Evolutionary conservation across 2,329 filamentous ascomycete species (phyloP), one percentile per base, ranked within the genome.

Genomic region (Cladobotryum protrusum): DNA sequence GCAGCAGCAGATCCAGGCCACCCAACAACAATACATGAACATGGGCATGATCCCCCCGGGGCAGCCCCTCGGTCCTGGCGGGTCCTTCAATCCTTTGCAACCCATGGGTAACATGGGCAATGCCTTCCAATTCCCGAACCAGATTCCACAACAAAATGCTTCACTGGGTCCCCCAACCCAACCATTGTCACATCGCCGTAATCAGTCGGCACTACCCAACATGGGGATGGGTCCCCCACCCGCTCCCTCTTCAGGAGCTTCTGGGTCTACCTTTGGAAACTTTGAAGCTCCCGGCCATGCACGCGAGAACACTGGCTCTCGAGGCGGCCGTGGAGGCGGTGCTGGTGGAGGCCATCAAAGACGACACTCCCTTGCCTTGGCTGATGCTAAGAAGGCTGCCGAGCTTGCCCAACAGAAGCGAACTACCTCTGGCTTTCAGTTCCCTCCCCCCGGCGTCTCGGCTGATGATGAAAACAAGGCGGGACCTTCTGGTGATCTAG

Each of bases 341-440:
- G 76, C 83, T 54, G 84, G 79, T 52, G 80, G 83, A 61, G 92
- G 92, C 54, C 93, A 99, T 67, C 87, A 95, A 69, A 84, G 93
- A 65, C 86, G 93, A 70, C 93, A 99, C 72, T 99, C 93, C 17
- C 77, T 99, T 56, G 93, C 91, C 56, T 76, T 99, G 56, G 89
- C 91, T 35, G 93, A 99, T 70, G 93, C 93, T 45, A 97, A 96
- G 73, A 97, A 96, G 74, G 93, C 93, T 43, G 93, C 93, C 50
- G 93, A 99, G 68, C 73, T 96, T 56, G 93, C 93, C 44, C 93
- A 99, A 72, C 92, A 96, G 76, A 96, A 96, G 74, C 81, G 91
- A 68, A 95, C 92, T 49, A 90, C 91, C 54, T 90, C 88, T 56
- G 90, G 85, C 51, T 99, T 97, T 71, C 91, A 96, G 66, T 99